A percentile compares a stretch with the other conserved stretches of the same genome.
phyloP scores from a whole-genome alignment of 1,139 yeast species.

The Protomyces inouyei region DNA sequence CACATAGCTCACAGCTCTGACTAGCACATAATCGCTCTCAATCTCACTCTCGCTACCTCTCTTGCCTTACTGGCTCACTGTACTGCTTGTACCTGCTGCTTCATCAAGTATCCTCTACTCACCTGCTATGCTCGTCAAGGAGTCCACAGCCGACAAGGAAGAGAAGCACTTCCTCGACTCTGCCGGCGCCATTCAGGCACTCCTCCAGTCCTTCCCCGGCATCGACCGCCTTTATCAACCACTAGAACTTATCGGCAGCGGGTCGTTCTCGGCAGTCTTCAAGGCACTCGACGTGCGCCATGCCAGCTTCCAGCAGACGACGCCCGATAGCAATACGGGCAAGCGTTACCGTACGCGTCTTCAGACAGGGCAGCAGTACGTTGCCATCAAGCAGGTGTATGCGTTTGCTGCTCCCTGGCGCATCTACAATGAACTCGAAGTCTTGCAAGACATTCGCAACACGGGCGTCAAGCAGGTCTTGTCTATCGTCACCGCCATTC shows the following conservation, averaged over 20 bases:
- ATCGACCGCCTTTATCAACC: conserved; percentile 26
- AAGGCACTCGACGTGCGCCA: conserved; percentile 25
- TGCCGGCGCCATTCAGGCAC: conserved; percentile 42
- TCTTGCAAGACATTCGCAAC: conserved; percentile 23
- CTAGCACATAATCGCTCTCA: too few relatives aligned
- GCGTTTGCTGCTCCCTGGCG: conserved; percentile 27
- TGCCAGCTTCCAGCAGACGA: neutral
- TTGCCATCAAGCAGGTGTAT: conserved; percentile 28
- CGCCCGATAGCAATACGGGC: neutral
- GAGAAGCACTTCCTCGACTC: neutral
- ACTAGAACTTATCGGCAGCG: conserved; percentile 27
- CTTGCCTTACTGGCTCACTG: too few relatives aligned
- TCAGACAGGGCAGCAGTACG: conserved; percentile 11
- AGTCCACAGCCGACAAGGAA: conserved; percentile 63
- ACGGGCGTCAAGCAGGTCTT: conserved; percentile 16
- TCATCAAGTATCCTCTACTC: conserved; percentile 54
- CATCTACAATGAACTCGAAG: conserved; percentile 25
- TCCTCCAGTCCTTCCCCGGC: conserved; percentile 22
- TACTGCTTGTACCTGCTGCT: too few relatives aligned
- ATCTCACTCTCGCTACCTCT: neutral
- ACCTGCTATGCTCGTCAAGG: conserved; percentile 48
- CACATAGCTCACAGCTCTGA: neutral
- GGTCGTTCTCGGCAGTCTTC: conserved; percentile 28
- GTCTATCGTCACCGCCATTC: conserved; percentile 24
- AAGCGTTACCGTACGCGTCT: conserved; percentile 2